Evolutionary conservation across 2,329 filamentous ascomycete species (phyloP).

Genomic region (Alternaria infectoria): DNA sequence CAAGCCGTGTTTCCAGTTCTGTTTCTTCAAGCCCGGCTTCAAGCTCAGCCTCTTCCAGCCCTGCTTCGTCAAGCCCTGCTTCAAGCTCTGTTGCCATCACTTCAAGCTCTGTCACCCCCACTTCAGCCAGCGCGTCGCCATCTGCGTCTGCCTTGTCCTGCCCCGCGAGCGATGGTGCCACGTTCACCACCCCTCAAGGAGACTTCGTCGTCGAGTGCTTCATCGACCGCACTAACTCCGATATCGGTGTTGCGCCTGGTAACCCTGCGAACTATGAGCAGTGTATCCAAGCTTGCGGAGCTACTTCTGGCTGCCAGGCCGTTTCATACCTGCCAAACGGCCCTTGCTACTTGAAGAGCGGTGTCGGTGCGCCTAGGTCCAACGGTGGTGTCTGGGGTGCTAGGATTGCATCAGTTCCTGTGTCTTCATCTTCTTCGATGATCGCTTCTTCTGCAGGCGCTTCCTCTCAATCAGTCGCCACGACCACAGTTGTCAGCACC

Average conservation of each 20-base stretch:
- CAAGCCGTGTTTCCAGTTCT: background rate
- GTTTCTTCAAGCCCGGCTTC: background rate
- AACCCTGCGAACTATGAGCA: background rate
- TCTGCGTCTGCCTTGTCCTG: slow-evolving; percentile 4
- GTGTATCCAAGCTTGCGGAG: slow-evolving; percentile 14
- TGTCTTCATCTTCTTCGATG: background rate
- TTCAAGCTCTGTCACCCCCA: background rate
- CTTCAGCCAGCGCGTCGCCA: background rate
- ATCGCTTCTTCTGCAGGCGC: background rate
- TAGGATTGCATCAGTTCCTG: background rate
- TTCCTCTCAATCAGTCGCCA: background rate
- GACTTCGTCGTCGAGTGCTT: slow-evolving; percentile 21
- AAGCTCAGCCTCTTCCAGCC: background rate
- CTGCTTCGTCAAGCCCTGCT: background rate
- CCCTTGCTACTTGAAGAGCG: slow-evolving; percentile 17
- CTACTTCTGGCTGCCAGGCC: slow-evolving; percentile 2
- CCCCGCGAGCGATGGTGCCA: slow-evolving; percentile 11
- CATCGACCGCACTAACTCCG: slow-evolving; percentile 5
- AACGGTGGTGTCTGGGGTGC: slow-evolving; percentile 16
- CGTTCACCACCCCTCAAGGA: slow-evolving; percentile 7
- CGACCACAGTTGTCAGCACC: background rate
- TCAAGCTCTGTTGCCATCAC: background rate
- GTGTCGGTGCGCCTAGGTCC: slow-evolving; percentile 5
- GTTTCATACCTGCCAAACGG: slow-evolving; percentile 19
- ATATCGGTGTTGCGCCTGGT: slow-evolving; percentile 7